These are phyloP conservation scores for Xerocomus amazonicus DNA, from an alignment of 1,284 basidiomycete species.

Conservation along the genomic window DNA sequence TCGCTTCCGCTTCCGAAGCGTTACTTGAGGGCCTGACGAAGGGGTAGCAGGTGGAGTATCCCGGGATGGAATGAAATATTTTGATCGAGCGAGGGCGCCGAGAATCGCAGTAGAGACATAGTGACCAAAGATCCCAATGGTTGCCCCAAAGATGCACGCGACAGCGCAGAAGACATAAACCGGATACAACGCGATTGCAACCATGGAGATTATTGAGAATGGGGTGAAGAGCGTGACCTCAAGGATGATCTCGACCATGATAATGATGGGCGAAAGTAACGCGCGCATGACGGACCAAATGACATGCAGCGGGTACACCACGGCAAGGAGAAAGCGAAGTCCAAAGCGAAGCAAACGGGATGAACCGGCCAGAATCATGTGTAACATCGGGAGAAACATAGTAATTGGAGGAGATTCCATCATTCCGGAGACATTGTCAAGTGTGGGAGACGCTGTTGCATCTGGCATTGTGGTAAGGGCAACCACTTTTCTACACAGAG, in stretches of 20 bases:
- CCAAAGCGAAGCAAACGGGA: conserved; percentile 16
- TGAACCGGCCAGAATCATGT: conserved; percentile 5
- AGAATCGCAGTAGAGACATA: conserved; percentile 20
- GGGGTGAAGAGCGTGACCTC: conserved; percentile 47
- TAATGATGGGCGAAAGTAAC: conserved; percentile 47
- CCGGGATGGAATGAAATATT: conserved; percentile 11
- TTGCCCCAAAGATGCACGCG: conserved; percentile 50
- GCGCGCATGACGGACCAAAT: conserved; percentile 42
- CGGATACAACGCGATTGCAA: conserved; percentile 52
- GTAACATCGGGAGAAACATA: conserved; percentile 24
- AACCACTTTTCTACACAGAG: no score
- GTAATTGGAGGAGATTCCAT: conserved; percentile 24
- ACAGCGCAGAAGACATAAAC: conserved; percentile 59
- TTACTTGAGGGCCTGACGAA: conserved; percentile 11
- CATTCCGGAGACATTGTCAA: conserved; percentile 1
- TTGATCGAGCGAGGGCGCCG: conserved; percentile 11
- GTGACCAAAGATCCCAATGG: conserved; percentile 48
- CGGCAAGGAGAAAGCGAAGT: conserved; percentile 16
- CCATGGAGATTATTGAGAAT: conserved; percentile 36
- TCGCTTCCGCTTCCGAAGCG: conserved; percentile 24
- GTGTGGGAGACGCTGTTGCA: background rate
- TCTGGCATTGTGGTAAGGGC: conserved; percentile 8
- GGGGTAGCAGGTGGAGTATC: conserved; percentile 1
- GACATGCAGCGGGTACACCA: conserved; percentile 32
- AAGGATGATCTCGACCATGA: conserved; percentile 42